Conservation (phyloP, 2,329 filamentous ascomycete species). For the Monosporascus sp. region DNA sequence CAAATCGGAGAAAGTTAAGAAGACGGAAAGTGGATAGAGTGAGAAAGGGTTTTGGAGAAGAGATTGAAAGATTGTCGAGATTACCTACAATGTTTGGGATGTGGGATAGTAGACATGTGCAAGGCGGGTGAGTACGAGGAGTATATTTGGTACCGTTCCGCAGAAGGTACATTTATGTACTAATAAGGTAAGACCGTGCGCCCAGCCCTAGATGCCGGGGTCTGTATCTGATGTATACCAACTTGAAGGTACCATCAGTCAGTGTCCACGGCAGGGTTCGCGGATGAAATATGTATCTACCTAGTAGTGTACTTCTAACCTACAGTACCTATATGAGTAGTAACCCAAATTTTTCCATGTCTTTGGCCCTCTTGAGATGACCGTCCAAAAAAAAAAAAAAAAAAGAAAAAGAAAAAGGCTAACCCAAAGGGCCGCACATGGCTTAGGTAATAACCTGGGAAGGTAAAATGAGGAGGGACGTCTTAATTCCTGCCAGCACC, state of each 20-base stretch:
- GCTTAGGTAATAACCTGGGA: background rate
- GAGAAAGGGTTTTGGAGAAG: background rate
- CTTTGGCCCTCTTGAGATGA: background rate
- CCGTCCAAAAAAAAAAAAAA: background rate
- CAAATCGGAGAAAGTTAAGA: background rate
- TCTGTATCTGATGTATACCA: conserved; percentile 5
- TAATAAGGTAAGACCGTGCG: background rate
- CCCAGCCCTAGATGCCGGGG: background rate
- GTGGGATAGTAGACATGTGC: background rate
- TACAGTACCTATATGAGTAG: background rate
- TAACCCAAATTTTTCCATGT: background rate
- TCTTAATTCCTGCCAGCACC: background rate
- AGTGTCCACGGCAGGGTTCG: no score
- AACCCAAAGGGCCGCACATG: background rate
- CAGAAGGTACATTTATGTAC: background rate
- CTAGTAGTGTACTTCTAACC: no score
- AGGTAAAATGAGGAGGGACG: conserved; percentile 6
- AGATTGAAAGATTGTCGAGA: background rate
- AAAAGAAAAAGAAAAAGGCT: background rate
- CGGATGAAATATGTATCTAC: no score
- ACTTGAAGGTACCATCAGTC: no score
- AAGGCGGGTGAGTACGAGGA: background rate
- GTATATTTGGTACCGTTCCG: background rate
- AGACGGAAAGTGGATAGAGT: background rate
- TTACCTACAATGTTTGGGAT: background rate